Evolutionary conservation across 805 yeast species (phyloP).

Genomic region (Ogataea angusta): DNA sequence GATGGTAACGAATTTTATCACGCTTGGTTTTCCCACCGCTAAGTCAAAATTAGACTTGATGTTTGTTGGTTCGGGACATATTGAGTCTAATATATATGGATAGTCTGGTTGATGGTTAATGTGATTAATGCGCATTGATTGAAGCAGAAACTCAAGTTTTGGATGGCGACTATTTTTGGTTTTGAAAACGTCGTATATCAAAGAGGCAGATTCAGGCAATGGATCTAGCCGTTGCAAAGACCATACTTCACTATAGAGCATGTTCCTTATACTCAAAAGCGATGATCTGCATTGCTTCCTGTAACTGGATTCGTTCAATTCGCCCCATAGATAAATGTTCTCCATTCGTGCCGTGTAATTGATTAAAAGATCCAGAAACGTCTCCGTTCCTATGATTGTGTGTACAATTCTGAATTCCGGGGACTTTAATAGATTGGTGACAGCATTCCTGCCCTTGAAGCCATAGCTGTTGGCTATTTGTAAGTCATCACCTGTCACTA

Average conservation of each 20-base stretch:
- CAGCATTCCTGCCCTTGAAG: slow-evolving; percentile 36
- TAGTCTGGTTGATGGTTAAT: slow-evolving; percentile 30
- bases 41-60: slow-evolving; percentile 30
- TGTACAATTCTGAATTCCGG: slow-evolving; percentile 44
- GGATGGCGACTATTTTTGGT: slow-evolving; percentile 20
- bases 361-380: slow-evolving; percentile 40
- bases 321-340: slow-evolving; percentile 25
- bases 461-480: slow-evolving; percentile 30
- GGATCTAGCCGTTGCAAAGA: slow-evolving; percentile 21
- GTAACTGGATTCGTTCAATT: slow-evolving; percentile 5
- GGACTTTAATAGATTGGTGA: slow-evolving; percentile 39
- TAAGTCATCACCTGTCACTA: slow-evolving; percentile 32
- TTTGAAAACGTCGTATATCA: slow-evolving; percentile 2
- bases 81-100: slow-evolving; percentile 33
- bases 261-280: slow-evolving; percentile 16
- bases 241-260: slow-evolving; percentile 28
- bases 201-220: slow-evolving; percentile 15
- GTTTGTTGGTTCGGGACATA: slow-evolving; percentile 26
- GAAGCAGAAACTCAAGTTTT: slow-evolving; percentile 21
- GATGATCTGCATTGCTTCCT: neutral
- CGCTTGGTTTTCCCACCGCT: slow-evolving; percentile 32
- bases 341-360: slow-evolving; percentile 31
- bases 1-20: slow-evolving; percentile 41
- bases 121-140: slow-evolving; percentile 34
- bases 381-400: slow-evolving; percentile 35